Evolutionary conservation across 2,329 filamentous ascomycete genomes (phyloP).

Genomic region (Ustulina deusta): DNA sequence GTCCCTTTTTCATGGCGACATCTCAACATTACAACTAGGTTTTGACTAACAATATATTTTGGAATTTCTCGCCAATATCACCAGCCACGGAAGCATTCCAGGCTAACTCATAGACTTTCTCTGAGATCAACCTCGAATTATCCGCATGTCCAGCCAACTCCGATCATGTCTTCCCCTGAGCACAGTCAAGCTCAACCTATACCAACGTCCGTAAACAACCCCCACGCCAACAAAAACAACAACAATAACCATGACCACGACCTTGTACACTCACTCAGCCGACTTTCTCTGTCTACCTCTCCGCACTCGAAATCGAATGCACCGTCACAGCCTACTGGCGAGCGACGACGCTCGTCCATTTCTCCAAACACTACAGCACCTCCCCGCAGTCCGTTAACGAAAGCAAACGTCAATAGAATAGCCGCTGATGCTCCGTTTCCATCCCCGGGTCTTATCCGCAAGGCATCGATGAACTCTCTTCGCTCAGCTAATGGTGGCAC

Average conservation of each 20-base stretch:
- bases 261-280: conserved; percentile 47
- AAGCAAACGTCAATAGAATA: conserved; percentile 47
- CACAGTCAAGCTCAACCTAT: conserved; percentile 39
- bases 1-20: not conserved
- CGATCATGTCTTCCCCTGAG: conserved; percentile 47
- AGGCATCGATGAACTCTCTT: conserved; percentile 69
- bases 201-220: conserved; percentile 28
- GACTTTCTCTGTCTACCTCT: conserved; percentile 55
- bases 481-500: conserved; percentile 60
- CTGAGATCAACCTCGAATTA: not conserved
- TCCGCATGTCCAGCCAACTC: conserved; percentile 39
- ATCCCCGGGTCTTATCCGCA: conserved; percentile 65
- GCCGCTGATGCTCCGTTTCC: conserved; percentile 58
- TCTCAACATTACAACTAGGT: not conserved
- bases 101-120: not conserved
- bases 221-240: conserved; percentile 21
- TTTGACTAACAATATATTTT: too few relatives aligned
- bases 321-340: conserved; percentile 28
- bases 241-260: conserved; percentile 41
- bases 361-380: conserved; percentile 54
- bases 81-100: not conserved
- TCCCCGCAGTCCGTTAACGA: conserved; percentile 58
- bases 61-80: not conserved
- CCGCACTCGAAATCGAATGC: conserved; percentile 52
- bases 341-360: conserved; percentile 41